Evolutionary conservation across 768 basidiomycete species (phyloP).

Genomic region (Auriculariales sp.): DNA sequence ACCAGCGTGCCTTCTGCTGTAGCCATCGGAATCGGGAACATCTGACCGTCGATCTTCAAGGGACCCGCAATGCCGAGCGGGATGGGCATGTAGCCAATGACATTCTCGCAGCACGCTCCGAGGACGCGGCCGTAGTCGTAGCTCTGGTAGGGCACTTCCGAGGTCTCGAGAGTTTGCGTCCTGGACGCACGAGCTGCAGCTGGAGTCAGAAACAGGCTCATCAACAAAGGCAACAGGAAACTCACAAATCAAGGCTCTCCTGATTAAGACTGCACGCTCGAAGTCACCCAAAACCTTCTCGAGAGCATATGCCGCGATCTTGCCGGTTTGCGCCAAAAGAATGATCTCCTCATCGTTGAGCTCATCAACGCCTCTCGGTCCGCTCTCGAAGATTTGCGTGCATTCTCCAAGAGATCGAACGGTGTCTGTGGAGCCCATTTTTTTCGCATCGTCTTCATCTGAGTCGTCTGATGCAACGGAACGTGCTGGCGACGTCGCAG

Average conservation of each 20-base stretch:
- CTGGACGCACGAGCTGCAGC: constrained; percentile 61
- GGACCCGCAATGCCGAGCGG: constrained; percentile 96
- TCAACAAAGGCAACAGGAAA: constrained; percentile 10
- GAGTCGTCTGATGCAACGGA: constrained; percentile 3
- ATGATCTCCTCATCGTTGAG: constrained; percentile 90
- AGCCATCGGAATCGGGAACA: constrained; percentile 93
- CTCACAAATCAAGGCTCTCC: constrained; percentile 84
- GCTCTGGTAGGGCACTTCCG: constrained; percentile 64
- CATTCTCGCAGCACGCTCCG: constrained; percentile 98
- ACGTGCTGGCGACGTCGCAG: background rate
- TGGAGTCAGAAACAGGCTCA: constrained; percentile 5
- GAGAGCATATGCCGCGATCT: constrained; percentile 87
- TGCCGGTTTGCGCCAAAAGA: constrained; percentile 73
- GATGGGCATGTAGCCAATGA: constrained; percentile 90
- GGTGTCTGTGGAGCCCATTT: constrained; percentile 8
- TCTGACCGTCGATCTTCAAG: constrained; percentile 71
- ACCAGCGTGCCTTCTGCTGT: constrained; percentile 99
- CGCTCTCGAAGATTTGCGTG: constrained; percentile 64
- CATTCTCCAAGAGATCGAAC: constrained; percentile 59
- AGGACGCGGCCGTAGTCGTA: constrained; percentile 92
- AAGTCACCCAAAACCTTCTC: constrained; percentile 89
- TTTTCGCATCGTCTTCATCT: constrained; percentile 8
- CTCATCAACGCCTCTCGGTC: constrained; percentile 45
- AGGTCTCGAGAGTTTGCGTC: constrained; percentile 72
- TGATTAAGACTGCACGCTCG: constrained; percentile 74